Evolutionary conservation across 164 flowering plant species (phyloP).

Genomic region (Stephania cephalantha): DNA sequence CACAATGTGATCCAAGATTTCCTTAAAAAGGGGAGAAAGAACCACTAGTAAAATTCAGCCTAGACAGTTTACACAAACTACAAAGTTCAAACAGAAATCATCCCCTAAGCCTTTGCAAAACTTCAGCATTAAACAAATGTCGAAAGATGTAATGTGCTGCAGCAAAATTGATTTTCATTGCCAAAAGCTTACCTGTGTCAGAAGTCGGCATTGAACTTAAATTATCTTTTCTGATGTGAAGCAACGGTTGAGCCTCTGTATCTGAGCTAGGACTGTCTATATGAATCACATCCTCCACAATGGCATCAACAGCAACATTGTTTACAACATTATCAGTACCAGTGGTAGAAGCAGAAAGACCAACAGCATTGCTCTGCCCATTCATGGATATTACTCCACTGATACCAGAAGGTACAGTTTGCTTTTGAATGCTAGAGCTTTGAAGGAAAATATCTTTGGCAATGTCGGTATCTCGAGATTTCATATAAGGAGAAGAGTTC

Average conservation of each 20-base stretch:
- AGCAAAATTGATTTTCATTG: background rate
- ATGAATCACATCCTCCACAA: conserved; percentile 23
- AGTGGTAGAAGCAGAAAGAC: conserved; percentile 11
- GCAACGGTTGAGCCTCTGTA: conserved; percentile 25
- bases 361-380: conserved; percentile 7
- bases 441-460: conserved; percentile 5
- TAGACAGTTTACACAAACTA: background rate
- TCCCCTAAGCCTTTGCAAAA: background rate
- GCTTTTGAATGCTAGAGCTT: conserved; percentile 13
- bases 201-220: conserved; percentile 23
- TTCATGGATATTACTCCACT: conserved; percentile 11
- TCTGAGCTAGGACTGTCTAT: conserved; percentile 6
- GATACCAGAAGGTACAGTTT: conserved; percentile 9
- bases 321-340: conserved; percentile 7
- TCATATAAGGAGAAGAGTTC: conserved; percentile 8
- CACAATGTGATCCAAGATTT: background rate
- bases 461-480: conserved; percentile 8
- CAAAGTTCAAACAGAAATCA: background rate
- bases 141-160: background rate
- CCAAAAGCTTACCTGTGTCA: conserved; percentile 36
- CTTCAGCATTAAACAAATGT: background rate
- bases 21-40: background rate
- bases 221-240: conserved; percentile 40
- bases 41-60: background rate
- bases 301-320: conserved; percentile 11